A percentile compares a stretch with the other conserved stretches of the same genome.
phyloP scores from a whole-genome alignment of 2,329 filamentous ascomycete species.

The Fusarium agapanthi region DNA sequence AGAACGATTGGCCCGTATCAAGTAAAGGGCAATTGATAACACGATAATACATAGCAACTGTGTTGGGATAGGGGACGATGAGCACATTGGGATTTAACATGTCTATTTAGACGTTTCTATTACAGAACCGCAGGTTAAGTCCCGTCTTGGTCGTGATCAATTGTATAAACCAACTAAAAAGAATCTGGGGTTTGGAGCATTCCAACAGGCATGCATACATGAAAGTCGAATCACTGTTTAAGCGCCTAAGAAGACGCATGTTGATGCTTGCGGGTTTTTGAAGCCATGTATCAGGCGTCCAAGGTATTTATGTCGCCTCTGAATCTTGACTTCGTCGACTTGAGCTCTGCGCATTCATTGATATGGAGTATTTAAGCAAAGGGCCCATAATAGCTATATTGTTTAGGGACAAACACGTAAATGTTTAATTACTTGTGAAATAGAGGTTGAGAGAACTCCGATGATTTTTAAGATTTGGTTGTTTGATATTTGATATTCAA shows the following conservation, averaged over 20 bases:
- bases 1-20: slow-evolving; percentile 72
- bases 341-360: neutral
- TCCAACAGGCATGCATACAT: neutral
- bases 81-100: slow-evolving; percentile 12
- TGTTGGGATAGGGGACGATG: neutral
- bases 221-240: neutral
- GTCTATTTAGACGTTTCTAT: neutral
- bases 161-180: neutral
- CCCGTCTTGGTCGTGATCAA: neutral
- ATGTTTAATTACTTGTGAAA: neutral
- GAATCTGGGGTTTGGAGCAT: neutral
- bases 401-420: neutral
- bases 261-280: neutral
- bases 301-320: neutral
- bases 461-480: neutral
- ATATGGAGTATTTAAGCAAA: neutral
- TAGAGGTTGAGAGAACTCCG: neutral
- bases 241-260: neutral
- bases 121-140: neutral
- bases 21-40: slow-evolving; percentile 36
- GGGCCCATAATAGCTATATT: neutral
- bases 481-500: neutral
- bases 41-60: slow-evolving; percentile 7
- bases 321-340: neutral
- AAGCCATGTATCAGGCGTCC: neutral